Conservation (phyloP, 2,329 filamentous ascomycete genomes). For the Colletotrichum truncatum region DNA sequence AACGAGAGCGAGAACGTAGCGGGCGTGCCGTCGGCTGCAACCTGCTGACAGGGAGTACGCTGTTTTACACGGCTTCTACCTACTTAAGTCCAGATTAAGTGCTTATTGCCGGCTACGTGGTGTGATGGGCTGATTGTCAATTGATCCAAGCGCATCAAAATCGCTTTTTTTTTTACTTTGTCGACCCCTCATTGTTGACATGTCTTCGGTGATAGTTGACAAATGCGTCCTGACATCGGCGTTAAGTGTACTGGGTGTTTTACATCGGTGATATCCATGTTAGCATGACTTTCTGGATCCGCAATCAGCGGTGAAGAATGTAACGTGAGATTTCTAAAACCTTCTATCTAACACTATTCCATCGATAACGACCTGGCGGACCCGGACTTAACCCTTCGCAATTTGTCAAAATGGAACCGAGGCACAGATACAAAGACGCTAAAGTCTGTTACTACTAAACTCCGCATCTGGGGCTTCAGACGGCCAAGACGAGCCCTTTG, state of each 20-base stretch:
- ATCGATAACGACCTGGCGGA: neutral
- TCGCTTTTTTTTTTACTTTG: neutral
- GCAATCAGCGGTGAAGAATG: neutral
- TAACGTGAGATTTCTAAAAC: neutral
- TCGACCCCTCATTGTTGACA: neutral
- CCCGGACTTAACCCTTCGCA: neutral
- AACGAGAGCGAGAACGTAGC: neutral
- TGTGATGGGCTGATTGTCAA: neutral
- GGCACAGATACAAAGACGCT: neutral
- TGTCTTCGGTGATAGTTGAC: slow-evolving; percentile 2
- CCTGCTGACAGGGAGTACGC: slow-evolving; percentile 6
- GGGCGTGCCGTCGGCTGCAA: neutral
- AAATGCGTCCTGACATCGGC: neutral
- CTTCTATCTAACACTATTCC: neutral
- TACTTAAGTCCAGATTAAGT: neutral
- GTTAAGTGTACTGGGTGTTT: neutral
- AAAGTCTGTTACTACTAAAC: neutral
- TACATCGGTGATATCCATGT: slow-evolving; percentile 5
- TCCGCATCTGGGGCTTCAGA: neutral
- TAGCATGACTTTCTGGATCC: neutral
- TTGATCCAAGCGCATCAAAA: neutral
- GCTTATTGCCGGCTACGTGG: slow-evolving; percentile 17
- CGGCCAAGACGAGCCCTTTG: too few relatives aligned
- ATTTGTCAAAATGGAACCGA: neutral
- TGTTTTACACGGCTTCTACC: neutral